Conservation (phyloP, 805 yeast genomes). For the Peterozyma xylosa region DNA sequence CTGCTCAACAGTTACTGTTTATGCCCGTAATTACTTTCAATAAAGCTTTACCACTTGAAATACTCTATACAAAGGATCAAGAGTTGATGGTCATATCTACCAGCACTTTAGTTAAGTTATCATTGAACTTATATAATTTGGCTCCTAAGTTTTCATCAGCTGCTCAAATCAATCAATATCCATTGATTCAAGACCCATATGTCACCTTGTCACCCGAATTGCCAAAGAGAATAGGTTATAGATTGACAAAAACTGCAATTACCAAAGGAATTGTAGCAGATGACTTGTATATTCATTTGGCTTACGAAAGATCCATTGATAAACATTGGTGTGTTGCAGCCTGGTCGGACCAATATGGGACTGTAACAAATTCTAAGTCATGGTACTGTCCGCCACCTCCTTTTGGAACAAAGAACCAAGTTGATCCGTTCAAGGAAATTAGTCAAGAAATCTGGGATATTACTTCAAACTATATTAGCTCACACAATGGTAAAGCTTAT, state of each 20-base stretch:
- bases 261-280: constrained; percentile 39
- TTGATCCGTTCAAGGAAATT: constrained; percentile 38
- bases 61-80: constrained; percentile 26
- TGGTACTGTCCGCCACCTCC: constrained; percentile 38
- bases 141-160: constrained; percentile 28
- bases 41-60: constrained; percentile 34
- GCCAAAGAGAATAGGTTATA: constrained; percentile 35
- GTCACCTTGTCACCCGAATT: constrained; percentile 31
- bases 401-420: constrained; percentile 5
- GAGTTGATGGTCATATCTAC: constrained; percentile 23
- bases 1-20: background rate
- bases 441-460: constrained; percentile 62
- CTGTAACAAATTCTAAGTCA: constrained; percentile 49
- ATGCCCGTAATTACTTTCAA: constrained; percentile 16
- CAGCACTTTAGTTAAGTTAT: constrained; percentile 31
- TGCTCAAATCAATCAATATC: background rate
- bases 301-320: constrained; percentile 77
- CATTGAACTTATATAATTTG: constrained; percentile 51
- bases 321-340: constrained; percentile 80
- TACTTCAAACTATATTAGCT: constrained; percentile 36
- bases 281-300: constrained; percentile 76
- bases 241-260: constrained; percentile 28
- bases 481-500: constrained; percentile 46
- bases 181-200: constrained; percentile 22
- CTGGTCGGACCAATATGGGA: constrained; percentile 84